These are phyloP conservation scores for Candida morakotiae DNA, from an alignment of 805 yeast genomes.

Conservation along the genomic window DNA sequence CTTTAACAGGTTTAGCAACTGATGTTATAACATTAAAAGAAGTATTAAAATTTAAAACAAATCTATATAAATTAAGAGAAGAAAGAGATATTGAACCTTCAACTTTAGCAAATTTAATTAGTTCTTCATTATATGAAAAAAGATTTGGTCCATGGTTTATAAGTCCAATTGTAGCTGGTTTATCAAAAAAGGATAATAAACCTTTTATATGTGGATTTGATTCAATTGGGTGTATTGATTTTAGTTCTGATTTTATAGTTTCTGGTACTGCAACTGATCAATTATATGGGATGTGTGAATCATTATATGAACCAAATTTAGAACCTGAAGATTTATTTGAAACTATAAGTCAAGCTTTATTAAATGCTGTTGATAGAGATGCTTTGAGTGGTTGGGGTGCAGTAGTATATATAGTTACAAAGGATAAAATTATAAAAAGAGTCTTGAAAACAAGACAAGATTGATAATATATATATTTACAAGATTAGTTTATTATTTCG, in stretches of 20 bases:
- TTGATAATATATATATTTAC: slow-evolving; percentile 31
- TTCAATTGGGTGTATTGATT: slow-evolving; percentile 93
- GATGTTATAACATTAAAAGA: slow-evolving; percentile 87
- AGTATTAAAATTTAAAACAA: slow-evolving; percentile 77
- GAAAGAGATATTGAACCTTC: slow-evolving; percentile 91
- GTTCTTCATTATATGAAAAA: slow-evolving; percentile 83
- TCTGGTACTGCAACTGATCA: slow-evolving; percentile 97
- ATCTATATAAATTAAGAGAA: slow-evolving; percentile 84
- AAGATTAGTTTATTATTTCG: background rate
- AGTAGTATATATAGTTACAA: slow-evolving; percentile 84
- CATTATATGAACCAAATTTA: slow-evolving; percentile 87
- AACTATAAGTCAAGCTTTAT: slow-evolving; percentile 87
- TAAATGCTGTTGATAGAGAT: slow-evolving; percentile 96
- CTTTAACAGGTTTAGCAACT: slow-evolving; percentile 91
- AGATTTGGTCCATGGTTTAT: slow-evolving; percentile 96
- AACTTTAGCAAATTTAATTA: slow-evolving; percentile 87
- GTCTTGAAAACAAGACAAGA: slow-evolving; percentile 94
- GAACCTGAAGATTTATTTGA: slow-evolving; percentile 95
- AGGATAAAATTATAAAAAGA: slow-evolving; percentile 85
- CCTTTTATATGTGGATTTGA: slow-evolving; percentile 97
- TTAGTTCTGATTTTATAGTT: slow-evolving; percentile 90
- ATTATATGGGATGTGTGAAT: slow-evolving; percentile 97
- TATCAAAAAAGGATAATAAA: slow-evolving; percentile 72
- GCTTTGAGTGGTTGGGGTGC: slow-evolving; percentile 99
- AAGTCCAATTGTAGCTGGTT: slow-evolving; percentile 95